Conservation (phyloP, 192 early-diverging fungal species). For the Entrophospora sp. region DNA sequence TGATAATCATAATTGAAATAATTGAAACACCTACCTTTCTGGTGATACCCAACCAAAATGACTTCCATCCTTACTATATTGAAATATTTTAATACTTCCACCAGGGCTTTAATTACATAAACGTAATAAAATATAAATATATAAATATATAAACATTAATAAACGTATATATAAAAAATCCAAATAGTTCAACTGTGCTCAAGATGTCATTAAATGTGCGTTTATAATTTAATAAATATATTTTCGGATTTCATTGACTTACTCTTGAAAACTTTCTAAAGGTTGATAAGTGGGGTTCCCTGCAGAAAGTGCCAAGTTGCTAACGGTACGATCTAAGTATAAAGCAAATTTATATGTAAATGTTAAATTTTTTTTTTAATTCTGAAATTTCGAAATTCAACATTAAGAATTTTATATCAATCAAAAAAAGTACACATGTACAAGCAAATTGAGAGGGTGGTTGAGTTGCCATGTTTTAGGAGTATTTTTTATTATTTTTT, state of each 20-base stretch:
- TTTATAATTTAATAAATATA: too few species aligned
- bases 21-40: constrained; percentile 36
- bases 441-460: constrained; percentile 48
- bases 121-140: background rate
- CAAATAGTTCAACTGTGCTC: too few species aligned
- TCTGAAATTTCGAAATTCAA: background rate
- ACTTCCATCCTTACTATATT: constrained; percentile 68
- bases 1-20: background rate
- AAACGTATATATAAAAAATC: background rate
- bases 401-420: background rate
- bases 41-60: constrained; percentile 57
- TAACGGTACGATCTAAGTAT: constrained; percentile 39
- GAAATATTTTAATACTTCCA: constrained; percentile 43
- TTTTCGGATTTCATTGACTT: constrained; percentile 15
- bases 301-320: constrained; percentile 43
- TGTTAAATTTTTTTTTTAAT: background rate
- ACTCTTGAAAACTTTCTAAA: constrained; percentile 45
- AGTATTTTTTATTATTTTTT: too few species aligned
- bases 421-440: constrained; percentile 22
- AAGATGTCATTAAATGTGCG: too few species aligned
- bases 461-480: constrained; percentile 35
- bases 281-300: constrained; percentile 45
- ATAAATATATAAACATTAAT: background rate
- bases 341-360: background rate
- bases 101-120: constrained; percentile 25